Evolutionary conservation across 208 protist genomes (phyloP), one percentile per base, ranked within the genome.

Genomic region (Endotrypanum monterogeii): DNA sequence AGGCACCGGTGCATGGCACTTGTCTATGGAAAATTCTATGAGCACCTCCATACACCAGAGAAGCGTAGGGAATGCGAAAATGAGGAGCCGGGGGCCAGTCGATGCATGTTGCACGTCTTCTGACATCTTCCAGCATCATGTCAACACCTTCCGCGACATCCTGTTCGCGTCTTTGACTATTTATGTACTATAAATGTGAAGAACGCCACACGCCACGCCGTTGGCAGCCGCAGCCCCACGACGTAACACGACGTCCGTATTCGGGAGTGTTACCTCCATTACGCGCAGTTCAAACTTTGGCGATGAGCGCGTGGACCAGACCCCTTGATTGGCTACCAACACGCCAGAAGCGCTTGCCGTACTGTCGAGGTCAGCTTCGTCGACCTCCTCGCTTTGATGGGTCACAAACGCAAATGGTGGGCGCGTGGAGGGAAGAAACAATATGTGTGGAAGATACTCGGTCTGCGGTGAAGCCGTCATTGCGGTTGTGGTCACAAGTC

Each of bases 361-460:
- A 44, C 63, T 55, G 61, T 83, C 79, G 35, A 79, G 8, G 23
- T 73, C 74, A 14, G 51, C 37, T 3, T 77, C 83, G 54, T 82
- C 77, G 18, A 82, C 68, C 11, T 74, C 71, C n/a, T 73, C 82
- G 50, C 73, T 75, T 14, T 87, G 88, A 67, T 95, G 93, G 12
- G 90, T 94, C 25, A 95, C 87, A 12, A 87, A 54, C 0, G 87
- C 90, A 74, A 97, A 97, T 23, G 76, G 74, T 20, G 90, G 93
- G 8, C 88, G 80, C 39, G 83, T 87, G 3, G 93, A 97, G 12
- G 93, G 93, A 25, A 93, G 57, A 73, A 97, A 95, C 70, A 97
- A 65, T 23, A 97, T 80, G 73, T 97, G 93, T 8, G 93, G 93
- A 75, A 95, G 85, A 16, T 39, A 89, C 78, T 97, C 93, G 0